Base-by-base conservation (phyloP, 2,329 filamentous ascomycete species). In the Diaporthe ampelina region DNA sequence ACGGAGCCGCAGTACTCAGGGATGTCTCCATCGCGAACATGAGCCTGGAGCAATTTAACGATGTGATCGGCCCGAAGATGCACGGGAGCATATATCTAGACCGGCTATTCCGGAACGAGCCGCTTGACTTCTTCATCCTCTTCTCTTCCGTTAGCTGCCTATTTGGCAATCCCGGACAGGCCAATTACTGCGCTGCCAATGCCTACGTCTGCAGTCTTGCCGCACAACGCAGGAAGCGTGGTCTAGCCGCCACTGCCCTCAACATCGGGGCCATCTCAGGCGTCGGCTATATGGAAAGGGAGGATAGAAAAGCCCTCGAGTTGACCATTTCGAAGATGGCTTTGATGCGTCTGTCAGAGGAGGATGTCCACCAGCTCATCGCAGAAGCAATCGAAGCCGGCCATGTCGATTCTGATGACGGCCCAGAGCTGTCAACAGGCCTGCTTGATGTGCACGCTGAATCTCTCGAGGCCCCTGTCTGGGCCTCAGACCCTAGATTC, bases 81-180 rank as follows among this genome's bases (percentile, higher is more conserved):
- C 4, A 75, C 1, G 80, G 79, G 2, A 77, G 75, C 29, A 32
- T 75, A 0, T 32, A 82, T 52, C 77, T 86, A 26, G 78, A 81
- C 45, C 50, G 65, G 1, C n/a, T 79, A 1, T 76, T 79, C 45
- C 11, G 48, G 15, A 40, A 77, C 2, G 40, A 77, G 50, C 24
- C 54, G 5, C 76, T 79, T 15, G 83, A 85, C 57, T 86, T 86
- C 77, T 86, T 85, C 73, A 75, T 85, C 29, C 80, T 85, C 69
- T 75, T 85, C 4, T 85, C 83, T 0, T 86, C 85, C 0, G 79
- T 83, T 1, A 82, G 83, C 37, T 83, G 83, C 1, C 78, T 88
- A 19, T 78, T 86, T 6, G 87, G 87, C 6, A 86, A 86, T 65
- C 77, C 82, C 8, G 83, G 84, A 3, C 81, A 89, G 72, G 81